Percentiles rank a stretch among this genome's conserved stretches.
Evolutionary conservation across 148 eudicot genomes (phyloP).

Genomic region (Rheum nobile): DNA sequence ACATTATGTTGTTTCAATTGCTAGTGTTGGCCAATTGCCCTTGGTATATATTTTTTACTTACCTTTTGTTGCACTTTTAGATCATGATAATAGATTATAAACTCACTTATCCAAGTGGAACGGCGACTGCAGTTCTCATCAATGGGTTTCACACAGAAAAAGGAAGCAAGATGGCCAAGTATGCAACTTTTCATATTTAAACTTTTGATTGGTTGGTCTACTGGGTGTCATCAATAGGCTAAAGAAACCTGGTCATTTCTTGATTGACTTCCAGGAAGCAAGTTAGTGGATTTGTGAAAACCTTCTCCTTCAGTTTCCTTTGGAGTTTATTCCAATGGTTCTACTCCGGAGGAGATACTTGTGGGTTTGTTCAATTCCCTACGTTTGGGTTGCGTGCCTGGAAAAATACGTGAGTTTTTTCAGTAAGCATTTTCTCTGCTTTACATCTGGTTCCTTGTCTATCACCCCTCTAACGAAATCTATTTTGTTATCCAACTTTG

Average conservation of each 20-base stretch:
- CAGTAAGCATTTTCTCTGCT: not conserved
- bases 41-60: not conserved
- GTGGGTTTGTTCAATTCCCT: conserved; percentile 46
- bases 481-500: not conserved
- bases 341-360: conserved; percentile 26
- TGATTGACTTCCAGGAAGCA: conserved; percentile 36
- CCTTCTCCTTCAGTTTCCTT: conserved; percentile 61
- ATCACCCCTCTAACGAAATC: not conserved
- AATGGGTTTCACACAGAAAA: conserved; percentile 56
- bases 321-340: conserved; percentile 73
- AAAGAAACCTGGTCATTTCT: not conserved
- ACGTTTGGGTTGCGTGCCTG: conserved; percentile 43
- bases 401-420: conserved; percentile 10
- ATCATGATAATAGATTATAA: conserved; percentile 67
- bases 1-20: too few species aligned
- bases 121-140: conserved; percentile 83
- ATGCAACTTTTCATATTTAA: not conserved
- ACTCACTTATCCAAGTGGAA: conserved; percentile 63
- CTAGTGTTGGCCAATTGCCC: not conserved
- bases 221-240: not conserved
- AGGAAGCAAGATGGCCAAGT: conserved; percentile 58
- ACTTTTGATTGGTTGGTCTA: not conserved
- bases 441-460: not conserved
- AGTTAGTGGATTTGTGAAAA: conserved; percentile 33
- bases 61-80: conserved; percentile 19